phyloP scores from a whole-genome alignment of 2,329 filamentous ascomycete genomes.

The Aspergillus aculeatus region DNA sequence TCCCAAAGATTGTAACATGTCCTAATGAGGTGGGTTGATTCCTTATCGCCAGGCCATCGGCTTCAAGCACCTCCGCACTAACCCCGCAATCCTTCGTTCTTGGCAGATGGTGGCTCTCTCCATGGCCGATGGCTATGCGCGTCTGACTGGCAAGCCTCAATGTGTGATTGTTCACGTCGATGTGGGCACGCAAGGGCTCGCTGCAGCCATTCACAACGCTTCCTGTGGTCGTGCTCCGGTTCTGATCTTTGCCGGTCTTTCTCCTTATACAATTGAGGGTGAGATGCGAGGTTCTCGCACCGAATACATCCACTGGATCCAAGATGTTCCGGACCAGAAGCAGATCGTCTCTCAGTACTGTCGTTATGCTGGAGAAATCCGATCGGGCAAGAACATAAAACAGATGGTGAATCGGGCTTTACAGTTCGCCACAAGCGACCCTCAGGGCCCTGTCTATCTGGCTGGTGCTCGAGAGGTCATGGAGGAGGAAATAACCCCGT shows the following conservation, averaged over 20 bases:
- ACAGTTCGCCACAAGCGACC: slow-evolving; percentile 75
- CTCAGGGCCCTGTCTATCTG: slow-evolving; percentile 77
- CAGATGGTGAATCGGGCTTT: slow-evolving; percentile 84
- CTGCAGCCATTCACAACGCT: slow-evolving; percentile 76
- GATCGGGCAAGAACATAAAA: slow-evolving; percentile 80
- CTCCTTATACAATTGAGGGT: slow-evolving; percentile 73
- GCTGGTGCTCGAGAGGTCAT: slow-evolving; percentile 77
- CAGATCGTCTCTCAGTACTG: slow-evolving; percentile 82
- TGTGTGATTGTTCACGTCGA: slow-evolving; percentile 79
- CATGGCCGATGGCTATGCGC: slow-evolving; percentile 78
- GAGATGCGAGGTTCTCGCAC: slow-evolving; percentile 75
- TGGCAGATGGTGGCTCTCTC: slow-evolving; percentile 77
- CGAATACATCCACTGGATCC: slow-evolving; percentile 85
- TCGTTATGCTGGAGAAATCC: slow-evolving; percentile 77
- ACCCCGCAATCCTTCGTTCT: slow-evolving; percentile 15
- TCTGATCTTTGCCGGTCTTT: slow-evolving; percentile 74
- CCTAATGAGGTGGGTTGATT: slow-evolving; percentile 66
- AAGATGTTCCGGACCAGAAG: slow-evolving; percentile 79
- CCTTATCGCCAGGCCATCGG: background rate
- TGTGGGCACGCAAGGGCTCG: slow-evolving; percentile 76
- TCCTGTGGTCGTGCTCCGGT: slow-evolving; percentile 72
- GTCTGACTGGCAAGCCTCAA: slow-evolving; percentile 69
- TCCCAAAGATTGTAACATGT: slow-evolving; percentile 74
- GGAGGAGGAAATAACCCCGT: slow-evolving; percentile 78
- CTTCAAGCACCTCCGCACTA: slow-evolving; percentile 4